Conservation (phyloP, 208 protist genomes). For the Acanthamoeba sp. region DNA sequence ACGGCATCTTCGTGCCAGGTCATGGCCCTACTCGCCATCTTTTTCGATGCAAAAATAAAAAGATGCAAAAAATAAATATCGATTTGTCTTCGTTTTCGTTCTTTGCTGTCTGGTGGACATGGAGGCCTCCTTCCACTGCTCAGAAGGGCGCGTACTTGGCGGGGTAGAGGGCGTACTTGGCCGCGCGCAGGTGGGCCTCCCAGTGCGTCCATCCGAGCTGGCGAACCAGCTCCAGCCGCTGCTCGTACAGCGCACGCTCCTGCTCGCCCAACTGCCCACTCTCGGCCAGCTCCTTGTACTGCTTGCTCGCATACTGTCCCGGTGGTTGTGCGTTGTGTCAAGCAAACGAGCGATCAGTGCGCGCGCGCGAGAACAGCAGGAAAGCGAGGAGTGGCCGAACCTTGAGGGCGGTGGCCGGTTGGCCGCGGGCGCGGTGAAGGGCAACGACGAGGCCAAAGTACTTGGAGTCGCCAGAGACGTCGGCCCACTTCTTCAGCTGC, state of each 20-base stretch:
- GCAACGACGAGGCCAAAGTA: not conserved
- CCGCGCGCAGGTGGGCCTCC: not conserved
- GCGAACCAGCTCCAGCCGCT: not conserved
- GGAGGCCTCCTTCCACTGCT: too few species aligned
- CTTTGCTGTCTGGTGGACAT: too few species aligned
- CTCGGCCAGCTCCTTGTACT: slow-evolving; percentile 31
- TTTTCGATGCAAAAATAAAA: not conserved
- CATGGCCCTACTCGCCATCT: not conserved
- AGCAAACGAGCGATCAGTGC: not conserved
- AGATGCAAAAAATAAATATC: not conserved
- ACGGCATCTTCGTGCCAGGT: not conserved
- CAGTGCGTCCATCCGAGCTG: slow-evolving; percentile 33
- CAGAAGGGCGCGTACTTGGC: not conserved
- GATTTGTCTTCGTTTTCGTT: not conserved
- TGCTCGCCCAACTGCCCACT: slow-evolving; percentile 49
- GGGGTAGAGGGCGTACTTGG: slow-evolving; percentile 52
- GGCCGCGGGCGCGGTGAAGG: not conserved
- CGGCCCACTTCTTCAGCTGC: slow-evolving; percentile 63
- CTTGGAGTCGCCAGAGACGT: slow-evolving; percentile 51
- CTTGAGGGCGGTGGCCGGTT: slow-evolving; percentile 51
- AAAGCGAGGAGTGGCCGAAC: not conserved
- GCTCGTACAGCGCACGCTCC: slow-evolving; percentile 33
- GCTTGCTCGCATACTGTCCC: slow-evolving; percentile 22
- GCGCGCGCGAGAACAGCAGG: not conserved
- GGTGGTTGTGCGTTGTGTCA: not conserved